A percentile compares a stretch with the other conserved stretches of the same genome.
phyloP scores from a whole-genome alignment of 169 alveolate species.

The Cryptosporidium bovis region DNA sequence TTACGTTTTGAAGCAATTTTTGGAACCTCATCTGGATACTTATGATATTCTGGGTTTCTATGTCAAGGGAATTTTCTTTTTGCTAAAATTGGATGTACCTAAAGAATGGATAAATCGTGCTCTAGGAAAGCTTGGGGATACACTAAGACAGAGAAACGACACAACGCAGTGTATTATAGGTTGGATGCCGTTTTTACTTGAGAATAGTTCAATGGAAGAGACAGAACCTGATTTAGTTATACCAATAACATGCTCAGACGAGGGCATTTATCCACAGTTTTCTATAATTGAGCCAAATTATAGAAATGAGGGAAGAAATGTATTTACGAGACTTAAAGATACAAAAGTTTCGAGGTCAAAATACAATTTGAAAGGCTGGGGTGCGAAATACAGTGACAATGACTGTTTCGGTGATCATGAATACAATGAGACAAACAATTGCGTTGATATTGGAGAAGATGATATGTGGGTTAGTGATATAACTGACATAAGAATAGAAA shows the following conservation, averaged over 20 bases:
- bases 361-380: neutral
- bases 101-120: slow-evolving; percentile 41
- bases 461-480: neutral
- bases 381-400: too few relatives aligned
- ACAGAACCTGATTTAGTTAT: slow-evolving; percentile 27
- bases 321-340: slow-evolving; percentile 1
- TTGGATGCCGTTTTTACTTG: slow-evolving; percentile 71
- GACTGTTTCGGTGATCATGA: too few relatives aligned
- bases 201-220: slow-evolving; percentile 16
- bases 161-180: slow-evolving; percentile 63
- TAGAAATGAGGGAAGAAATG: slow-evolving; percentile 23
- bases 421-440: neutral
- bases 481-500: neutral
- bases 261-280: slow-evolving; percentile 62
- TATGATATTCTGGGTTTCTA: slow-evolving; percentile 46
- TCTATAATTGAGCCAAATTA: slow-evolving; percentile 49
- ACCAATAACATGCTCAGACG: slow-evolving; percentile 72
- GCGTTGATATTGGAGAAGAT: neutral
- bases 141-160: slow-evolving; percentile 45
- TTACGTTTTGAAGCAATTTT: slow-evolving; percentile 6
- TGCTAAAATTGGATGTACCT: slow-evolving; percentile 43
- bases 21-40: slow-evolving; percentile 30
- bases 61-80: slow-evolving; percentile 21
- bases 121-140: neutral
- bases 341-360: slow-evolving; percentile 2